These are phyloP conservation scores for Halenospora varia DNA, from an alignment of 495 filamentous ascomycete genomes.

Conservation along the genomic window DNA sequence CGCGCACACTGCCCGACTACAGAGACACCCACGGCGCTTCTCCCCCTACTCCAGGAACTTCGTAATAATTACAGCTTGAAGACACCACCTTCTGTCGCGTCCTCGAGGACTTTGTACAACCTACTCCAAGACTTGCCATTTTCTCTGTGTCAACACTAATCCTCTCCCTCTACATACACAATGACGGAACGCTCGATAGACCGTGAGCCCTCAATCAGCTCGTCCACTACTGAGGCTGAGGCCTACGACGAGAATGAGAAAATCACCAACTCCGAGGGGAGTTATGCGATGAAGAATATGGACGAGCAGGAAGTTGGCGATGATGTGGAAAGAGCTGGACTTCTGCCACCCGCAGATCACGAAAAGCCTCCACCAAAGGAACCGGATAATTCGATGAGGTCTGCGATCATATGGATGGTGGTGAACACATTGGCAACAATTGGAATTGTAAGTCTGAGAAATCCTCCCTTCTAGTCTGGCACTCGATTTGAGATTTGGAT, in stretches of 20 bases:
- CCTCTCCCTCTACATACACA: background rate
- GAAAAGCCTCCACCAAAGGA: constrained; percentile 5
- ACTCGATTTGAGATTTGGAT: no score
- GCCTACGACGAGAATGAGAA: constrained; percentile 19
- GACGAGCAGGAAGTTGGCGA: constrained; percentile 19
- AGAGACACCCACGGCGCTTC: no score
- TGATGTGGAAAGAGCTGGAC: constrained; percentile 22
- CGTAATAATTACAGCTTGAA: no score
- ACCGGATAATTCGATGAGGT: constrained; percentile 17
- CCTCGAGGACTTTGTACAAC: background rate
- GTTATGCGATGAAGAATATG: constrained; percentile 14
- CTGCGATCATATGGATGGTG: constrained; percentile 48
- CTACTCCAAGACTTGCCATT: background rate
- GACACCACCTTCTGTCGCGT: background rate
- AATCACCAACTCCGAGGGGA: constrained; percentile 7
- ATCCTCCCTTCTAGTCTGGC: background rate
- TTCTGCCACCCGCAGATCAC: constrained; percentile 14
- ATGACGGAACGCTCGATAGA: constrained; percentile 23
- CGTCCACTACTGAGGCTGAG: constrained; percentile 32
- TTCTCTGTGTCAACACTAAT: constrained; percentile 1
- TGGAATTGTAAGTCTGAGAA: constrained; percentile 46
- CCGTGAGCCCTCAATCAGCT: constrained; percentile 31
- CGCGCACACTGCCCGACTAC: no score
- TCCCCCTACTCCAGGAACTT: no score
- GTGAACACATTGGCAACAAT: constrained; percentile 59